These are phyloP conservation scores for Coniochaeta pulveracea DNA, from an alignment of 2,329 filamentous ascomycete genomes.

Conservation along the genomic window DNA sequence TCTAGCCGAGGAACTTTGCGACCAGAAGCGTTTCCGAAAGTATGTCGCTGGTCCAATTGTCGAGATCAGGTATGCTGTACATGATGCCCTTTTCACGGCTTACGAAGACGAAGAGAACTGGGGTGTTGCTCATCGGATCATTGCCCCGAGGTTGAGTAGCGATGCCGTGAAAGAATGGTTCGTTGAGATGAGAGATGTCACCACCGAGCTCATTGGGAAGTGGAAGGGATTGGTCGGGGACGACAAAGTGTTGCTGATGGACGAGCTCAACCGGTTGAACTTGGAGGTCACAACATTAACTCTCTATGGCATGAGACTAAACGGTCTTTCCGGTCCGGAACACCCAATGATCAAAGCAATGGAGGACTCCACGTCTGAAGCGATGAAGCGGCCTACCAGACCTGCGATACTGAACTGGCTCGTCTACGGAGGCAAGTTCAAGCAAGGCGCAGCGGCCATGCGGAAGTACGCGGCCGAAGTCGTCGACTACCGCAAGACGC, in stretches of 20 bases:
- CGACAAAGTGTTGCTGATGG: conserved; percentile 31
- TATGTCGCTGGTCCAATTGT: conserved; percentile 40
- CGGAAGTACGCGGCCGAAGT: conserved; percentile 43
- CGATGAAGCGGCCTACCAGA: conserved; percentile 41
- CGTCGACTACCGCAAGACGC: conserved; percentile 41
- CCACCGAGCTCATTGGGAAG: conserved; percentile 34
- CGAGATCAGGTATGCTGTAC: conserved; percentile 36
- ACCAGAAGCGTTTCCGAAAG: conserved; percentile 42
- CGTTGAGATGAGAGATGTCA: conserved; percentile 34
- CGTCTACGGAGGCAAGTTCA: conserved; percentile 39
- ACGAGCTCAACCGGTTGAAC: conserved; percentile 40
- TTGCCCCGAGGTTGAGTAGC: conserved; percentile 31
- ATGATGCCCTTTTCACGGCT: conserved; percentile 41
- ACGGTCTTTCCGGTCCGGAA: conserved; percentile 31
- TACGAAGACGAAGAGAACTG: conserved; percentile 35
- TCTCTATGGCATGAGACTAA: conserved; percentile 38
- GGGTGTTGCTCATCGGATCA: conserved; percentile 39
- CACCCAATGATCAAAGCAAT: conserved; percentile 40
- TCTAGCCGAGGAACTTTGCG: conserved; percentile 32
- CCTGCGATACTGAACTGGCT: conserved; percentile 41
- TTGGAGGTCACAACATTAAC: conserved; percentile 37
- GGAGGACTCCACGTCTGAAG: conserved; percentile 42
- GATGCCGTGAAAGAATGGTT: conserved; percentile 24
- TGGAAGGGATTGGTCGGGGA: conserved; percentile 29
- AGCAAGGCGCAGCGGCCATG: conserved; percentile 38